Evolutionary conservation across 202 grass and related monocot species (phyloP).

Genomic region (Digitaria exilis): DNA sequence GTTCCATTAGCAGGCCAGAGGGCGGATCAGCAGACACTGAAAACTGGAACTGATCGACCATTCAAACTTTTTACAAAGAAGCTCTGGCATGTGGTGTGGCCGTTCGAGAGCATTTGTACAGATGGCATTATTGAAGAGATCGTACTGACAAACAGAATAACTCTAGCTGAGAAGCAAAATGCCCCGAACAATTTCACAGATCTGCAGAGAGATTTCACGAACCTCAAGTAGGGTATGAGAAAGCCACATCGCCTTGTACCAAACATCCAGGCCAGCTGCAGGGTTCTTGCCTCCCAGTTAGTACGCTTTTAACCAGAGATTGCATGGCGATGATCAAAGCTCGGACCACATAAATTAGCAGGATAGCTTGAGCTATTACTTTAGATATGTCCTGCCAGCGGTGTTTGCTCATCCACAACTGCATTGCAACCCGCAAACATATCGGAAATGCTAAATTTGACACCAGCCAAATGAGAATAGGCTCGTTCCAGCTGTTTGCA

Average conservation of each 20-base stretch:
- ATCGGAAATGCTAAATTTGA: background rate
- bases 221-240: background rate
- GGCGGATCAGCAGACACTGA: background rate
- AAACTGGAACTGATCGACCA: background rate
- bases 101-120: too few relatives aligned
- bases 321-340: background rate
- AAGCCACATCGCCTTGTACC: background rate
- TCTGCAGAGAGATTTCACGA: background rate
- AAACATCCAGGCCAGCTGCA: background rate
- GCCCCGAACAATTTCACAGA: background rate
- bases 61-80: too few relatives aligned
- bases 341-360: background rate
- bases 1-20: too few relatives aligned
- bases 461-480: background rate
- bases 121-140: too few relatives aligned
- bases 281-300: background rate
- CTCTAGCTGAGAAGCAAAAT: background rate
- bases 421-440: background rate
- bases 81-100: too few relatives aligned
- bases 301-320: background rate
- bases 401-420: background rate
- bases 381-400: background rate
- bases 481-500: constrained; percentile 11
- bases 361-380: background rate
- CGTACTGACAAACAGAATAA: too few relatives aligned